Conservation (phyloP, 1,284 basidiomycete species). For the Leccinum pachyderme region DNA sequence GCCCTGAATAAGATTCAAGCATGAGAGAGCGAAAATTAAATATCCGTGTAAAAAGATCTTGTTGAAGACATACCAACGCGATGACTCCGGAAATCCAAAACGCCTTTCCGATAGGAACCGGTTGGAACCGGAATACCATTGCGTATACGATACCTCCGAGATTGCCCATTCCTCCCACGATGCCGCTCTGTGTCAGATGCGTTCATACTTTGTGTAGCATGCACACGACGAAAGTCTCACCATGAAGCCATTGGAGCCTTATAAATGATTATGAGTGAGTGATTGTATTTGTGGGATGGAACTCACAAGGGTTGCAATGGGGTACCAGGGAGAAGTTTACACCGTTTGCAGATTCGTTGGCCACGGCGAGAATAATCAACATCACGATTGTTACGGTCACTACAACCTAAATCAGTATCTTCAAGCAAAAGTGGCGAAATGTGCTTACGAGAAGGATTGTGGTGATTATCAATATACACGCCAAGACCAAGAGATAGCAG, state of each 20-base stretch:
- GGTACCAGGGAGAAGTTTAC: conserved; percentile 55
- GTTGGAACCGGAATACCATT: conserved; percentile 50
- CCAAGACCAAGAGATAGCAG: conserved; percentile 46
- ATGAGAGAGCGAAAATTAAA: not conserved
- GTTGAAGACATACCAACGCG: conserved; percentile 24
- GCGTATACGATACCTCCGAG: conserved; percentile 53
- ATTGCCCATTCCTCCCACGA: conserved; percentile 54
- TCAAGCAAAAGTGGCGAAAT: not conserved
- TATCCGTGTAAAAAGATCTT: not conserved
- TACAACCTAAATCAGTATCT: conserved; percentile 7
- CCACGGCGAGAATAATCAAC: conserved; percentile 17
- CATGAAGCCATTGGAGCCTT: conserved; percentile 38
- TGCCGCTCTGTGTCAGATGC: conserved; percentile 36
- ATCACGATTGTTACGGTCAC: conserved; percentile 33
- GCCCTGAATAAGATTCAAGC: not conserved
- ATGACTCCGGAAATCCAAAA: conserved; percentile 49
- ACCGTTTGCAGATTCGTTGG: conserved; percentile 47
- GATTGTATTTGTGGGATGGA: not conserved
- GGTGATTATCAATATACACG: conserved; percentile 42
- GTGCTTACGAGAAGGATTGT: conserved; percentile 24
- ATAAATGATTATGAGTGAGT: not conserved
- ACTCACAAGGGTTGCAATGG: conserved; percentile 48
- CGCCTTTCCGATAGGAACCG: conserved; percentile 38
- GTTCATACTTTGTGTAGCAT: not conserved
- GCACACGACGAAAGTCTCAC: conserved; percentile 14